Evolutionary conservation across 1,284 basidiomycete genomes (phyloP), one percentile per base, ranked within the genome.

Genomic region (Hypsizygus ulmarius): DNA sequence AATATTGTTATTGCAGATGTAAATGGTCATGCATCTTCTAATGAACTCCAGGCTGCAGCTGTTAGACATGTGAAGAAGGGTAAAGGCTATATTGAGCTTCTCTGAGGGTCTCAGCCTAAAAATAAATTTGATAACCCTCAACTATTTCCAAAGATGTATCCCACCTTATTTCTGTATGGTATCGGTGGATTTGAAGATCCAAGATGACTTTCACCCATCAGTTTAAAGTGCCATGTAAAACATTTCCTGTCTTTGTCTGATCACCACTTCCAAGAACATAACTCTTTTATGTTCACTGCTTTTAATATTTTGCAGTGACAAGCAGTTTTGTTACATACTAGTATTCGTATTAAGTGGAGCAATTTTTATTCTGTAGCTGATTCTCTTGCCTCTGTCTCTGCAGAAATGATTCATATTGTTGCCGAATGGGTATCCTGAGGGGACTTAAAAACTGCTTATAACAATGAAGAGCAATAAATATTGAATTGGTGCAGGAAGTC

Each of bases 131-230:
- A 44, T 9, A 62, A 68, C 46, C 64, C 62, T 3, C 11, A 41
- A 6, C 35, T 72, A 1, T 63, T 71, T 44, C 67, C 68, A 1
- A 56, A 53, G 50, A 62, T 68, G 7, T 69, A 66, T 53, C 67
- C 67, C 0, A 65, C 63, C 11, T 51, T 71, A 4, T 71, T 68
- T 51, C 70, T 67, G 0, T 71, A 65, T 52, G 69, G 71, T 2
- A 52, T 67, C 8, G 70, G 70, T 1, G 71, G 69, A 0, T 62
- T 66, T 44, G 64, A 70, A 37, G 54, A 72, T 41, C 15, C 18
- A 0, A 15, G 18, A 9, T 39, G 66, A 1, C 12, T 5, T 1
- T 27, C 32, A 0, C 12, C 38, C 0, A 3, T 71, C 0, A 60
- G 59, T 1, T 41, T 69, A n/a, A 59, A 64, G 39, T 25, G 43